Percentiles rank a stretch among this genome's conserved stretches.
Conservation (phyloP, 345 rosid species). For the Arabis hirsuta region DNA sequence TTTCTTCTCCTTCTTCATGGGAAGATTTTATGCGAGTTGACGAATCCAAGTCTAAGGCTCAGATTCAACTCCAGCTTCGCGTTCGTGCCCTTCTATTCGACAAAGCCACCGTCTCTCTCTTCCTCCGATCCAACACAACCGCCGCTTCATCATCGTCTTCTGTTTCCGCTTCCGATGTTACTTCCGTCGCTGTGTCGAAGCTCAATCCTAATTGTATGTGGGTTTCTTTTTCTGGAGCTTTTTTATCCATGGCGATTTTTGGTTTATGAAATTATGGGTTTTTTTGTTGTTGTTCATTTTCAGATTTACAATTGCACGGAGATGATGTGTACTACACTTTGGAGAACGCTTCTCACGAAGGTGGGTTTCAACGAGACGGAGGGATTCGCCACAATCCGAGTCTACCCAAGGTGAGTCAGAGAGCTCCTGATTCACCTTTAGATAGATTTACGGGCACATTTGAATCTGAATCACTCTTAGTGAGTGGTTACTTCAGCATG, state of each 20-base stretch:
- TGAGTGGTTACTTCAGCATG: background rate
- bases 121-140: conserved; percentile 50
- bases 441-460: background rate
- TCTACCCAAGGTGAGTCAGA: conserved; percentile 53
- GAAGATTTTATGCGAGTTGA: conserved; percentile 79
- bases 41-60: conserved; percentile 72
- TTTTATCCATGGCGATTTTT: background rate
- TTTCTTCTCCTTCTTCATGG: conserved; percentile 77
- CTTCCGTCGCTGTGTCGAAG: conserved; percentile 60
- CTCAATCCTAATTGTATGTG: conserved; percentile 72
- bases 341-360: conserved; percentile 56
- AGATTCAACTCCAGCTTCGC: conserved; percentile 88
- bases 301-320: conserved; percentile 88
- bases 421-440: background rate
- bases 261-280: background rate
- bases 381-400: conserved; percentile 44
- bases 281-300: background rate
- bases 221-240: conserved; percentile 9
- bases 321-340: conserved; percentile 82
- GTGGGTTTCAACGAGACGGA: conserved; percentile 57
- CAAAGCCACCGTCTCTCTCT: conserved; percentile 77
- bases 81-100: conserved; percentile 89
- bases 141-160: conserved; percentile 28
- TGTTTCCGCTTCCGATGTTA: conserved; percentile 42
- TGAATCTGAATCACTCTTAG: background rate